These are phyloP conservation scores for Petasospora rhodanensis DNA, from an alignment of 1,139 yeast genomes.

Conservation along the genomic window DNA sequence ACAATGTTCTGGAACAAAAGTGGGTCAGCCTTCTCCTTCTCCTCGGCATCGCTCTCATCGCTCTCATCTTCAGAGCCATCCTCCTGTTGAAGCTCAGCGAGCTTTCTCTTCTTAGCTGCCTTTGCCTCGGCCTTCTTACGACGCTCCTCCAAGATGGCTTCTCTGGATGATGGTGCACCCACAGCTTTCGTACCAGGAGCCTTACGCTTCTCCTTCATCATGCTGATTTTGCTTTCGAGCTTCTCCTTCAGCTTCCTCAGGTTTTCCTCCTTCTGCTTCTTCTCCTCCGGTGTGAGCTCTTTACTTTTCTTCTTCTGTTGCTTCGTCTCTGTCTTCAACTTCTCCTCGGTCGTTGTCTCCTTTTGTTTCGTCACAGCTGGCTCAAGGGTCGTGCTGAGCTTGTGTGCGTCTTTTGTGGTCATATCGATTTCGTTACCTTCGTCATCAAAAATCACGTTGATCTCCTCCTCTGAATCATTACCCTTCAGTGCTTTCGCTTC, in stretches of 20 bases:
- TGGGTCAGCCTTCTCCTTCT: conserved; percentile 35
- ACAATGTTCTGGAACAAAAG: conserved; percentile 79
- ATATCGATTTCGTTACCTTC: conserved; percentile 57
- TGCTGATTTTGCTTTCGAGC: conserved; percentile 66
- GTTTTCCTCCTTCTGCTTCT: conserved; percentile 39
- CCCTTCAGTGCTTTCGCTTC: conserved; percentile 11
- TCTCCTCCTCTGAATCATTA: conserved; percentile 33
- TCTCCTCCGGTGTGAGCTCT: conserved; percentile 22
- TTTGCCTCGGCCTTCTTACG: conserved; percentile 32
- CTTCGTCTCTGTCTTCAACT: neutral
- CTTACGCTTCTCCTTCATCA: conserved; percentile 73
- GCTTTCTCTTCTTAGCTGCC: conserved; percentile 17
- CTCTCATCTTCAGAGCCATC: conserved; percentile 30
- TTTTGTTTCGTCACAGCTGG: no score
- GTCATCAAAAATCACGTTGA: conserved; percentile 65
- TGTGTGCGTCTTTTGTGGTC: neutral
- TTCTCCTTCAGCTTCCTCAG: conserved; percentile 60
- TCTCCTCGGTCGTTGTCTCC: no score
- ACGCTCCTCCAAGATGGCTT: conserved; percentile 63
- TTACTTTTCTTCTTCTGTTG: conserved; percentile 9
- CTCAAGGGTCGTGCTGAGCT: no score
- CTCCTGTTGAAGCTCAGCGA: conserved; percentile 36
- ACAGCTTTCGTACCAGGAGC: conserved; percentile 81
- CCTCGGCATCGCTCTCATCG: conserved; percentile 31
- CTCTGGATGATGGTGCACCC: conserved; percentile 82